These are phyloP conservation scores for Tarenaya hassleriana DNA, from an alignment of 345 rosid species.

Conservation along the genomic window DNA sequence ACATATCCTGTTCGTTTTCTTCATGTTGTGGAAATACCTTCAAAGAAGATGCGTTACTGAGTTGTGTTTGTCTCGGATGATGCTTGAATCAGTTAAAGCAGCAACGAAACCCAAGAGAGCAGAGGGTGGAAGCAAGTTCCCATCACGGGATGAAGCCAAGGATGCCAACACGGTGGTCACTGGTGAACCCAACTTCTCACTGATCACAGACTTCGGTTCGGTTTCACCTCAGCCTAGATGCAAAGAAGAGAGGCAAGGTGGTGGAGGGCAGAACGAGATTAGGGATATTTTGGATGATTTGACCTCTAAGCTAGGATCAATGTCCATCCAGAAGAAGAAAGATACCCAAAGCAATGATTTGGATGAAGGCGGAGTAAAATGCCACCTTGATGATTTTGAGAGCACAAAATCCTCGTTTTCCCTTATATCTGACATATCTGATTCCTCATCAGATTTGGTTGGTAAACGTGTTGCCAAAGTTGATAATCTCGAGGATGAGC, in stretches of 20 bases:
- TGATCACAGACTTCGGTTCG: slow-evolving; percentile 61
- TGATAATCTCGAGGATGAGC: slow-evolving; percentile 19
- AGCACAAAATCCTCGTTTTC: slow-evolving; percentile 50
- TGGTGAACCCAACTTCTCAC: slow-evolving; percentile 36
- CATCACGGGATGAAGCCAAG: slow-evolving; percentile 31
- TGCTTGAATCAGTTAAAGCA: slow-evolving; percentile 27
- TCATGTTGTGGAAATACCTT: background rate
- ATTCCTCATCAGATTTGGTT: slow-evolving; percentile 22
- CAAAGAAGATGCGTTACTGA: background rate
- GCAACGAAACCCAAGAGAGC: slow-evolving; percentile 34
- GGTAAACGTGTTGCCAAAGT: slow-evolving; percentile 8
- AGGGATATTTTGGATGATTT: slow-evolving; percentile 72
- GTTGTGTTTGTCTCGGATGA: slow-evolving; percentile 10
- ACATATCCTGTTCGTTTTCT: slow-evolving; percentile 1
- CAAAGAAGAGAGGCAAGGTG: slow-evolving; percentile 18
- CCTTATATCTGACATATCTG: slow-evolving; percentile 15
- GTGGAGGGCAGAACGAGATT: slow-evolving; percentile 41
- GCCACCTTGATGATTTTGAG: slow-evolving; percentile 22
- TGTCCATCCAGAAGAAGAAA: slow-evolving; percentile 63
- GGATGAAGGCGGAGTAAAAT: slow-evolving; percentile 7
- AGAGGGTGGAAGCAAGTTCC: slow-evolving; percentile 36
- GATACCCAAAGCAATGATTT: slow-evolving; percentile 20
- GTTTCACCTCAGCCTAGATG: slow-evolving; percentile 36
- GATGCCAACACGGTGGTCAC: slow-evolving; percentile 20
- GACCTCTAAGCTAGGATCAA: slow-evolving; percentile 63